These are phyloP conservation scores for Fusarium begoniae DNA, from an alignment of 2,329 filamentous ascomycete species.

Conservation along the genomic window DNA sequence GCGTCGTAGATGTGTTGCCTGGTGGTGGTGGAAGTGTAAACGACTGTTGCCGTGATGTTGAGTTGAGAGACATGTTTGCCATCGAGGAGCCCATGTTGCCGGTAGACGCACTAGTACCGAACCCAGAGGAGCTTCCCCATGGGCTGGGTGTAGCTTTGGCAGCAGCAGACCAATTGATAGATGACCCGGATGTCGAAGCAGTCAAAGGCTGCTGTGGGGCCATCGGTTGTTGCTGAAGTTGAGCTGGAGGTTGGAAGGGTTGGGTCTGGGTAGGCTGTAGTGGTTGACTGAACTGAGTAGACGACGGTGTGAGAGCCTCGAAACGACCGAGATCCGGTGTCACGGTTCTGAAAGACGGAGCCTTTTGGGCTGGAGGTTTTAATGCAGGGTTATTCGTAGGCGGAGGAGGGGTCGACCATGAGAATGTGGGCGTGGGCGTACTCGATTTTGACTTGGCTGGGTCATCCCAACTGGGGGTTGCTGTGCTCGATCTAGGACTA, in stretches of 20 bases:
- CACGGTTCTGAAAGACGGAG: slow-evolving; percentile 61
- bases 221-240: slow-evolving; percentile 33
- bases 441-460: slow-evolving; percentile 48
- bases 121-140: slow-evolving; percentile 55
- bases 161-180: slow-evolving; percentile 62
- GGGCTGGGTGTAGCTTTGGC: slow-evolving; percentile 56
- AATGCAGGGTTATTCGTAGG: slow-evolving; percentile 50
- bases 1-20: slow-evolving; percentile 38
- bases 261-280: slow-evolving; percentile 55
- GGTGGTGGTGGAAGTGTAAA: slow-evolving; percentile 69
- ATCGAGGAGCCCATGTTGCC: slow-evolving; percentile 54
- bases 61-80: slow-evolving; percentile 59
- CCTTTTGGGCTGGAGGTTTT: slow-evolving; percentile 34
- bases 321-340: slow-evolving; percentile 67
- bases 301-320: slow-evolving; percentile 63
- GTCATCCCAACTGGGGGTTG: slow-evolving; percentile 60
- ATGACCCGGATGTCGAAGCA: slow-evolving; percentile 44
- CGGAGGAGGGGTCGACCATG: slow-evolving; percentile 71
- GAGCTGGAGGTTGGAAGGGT: slow-evolving; percentile 43
- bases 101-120: slow-evolving; percentile 37
- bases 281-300: slow-evolving; percentile 71
- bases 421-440: slow-evolving; percentile 62
- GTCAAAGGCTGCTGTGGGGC: slow-evolving; percentile 27
- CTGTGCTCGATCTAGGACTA: slow-evolving; percentile 52
- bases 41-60: slow-evolving; percentile 54